Percentiles rank a stretch among this genome's conserved stretches.
Conservation (phyloP, 2,329 filamentous ascomycete genomes). For the Thelonectria rubi region DNA sequence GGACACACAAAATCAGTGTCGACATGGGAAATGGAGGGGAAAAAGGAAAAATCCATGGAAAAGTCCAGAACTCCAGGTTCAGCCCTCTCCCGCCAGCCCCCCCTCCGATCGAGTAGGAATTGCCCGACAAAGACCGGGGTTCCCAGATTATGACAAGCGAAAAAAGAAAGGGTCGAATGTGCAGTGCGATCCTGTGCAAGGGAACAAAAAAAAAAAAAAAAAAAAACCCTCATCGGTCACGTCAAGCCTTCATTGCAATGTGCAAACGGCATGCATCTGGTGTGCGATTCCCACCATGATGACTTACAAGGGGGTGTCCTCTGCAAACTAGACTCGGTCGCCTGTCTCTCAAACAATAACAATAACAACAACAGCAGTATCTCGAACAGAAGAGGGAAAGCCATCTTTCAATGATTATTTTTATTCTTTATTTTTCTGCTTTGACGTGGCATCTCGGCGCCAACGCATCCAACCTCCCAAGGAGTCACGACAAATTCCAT, state of each 20-base stretch:
- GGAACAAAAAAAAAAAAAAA: neutral
- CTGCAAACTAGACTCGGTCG: too few relatives aligned
- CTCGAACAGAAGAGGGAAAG: too few relatives aligned
- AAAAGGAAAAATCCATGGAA: neutral
- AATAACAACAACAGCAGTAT: too few relatives aligned
- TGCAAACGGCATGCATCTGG: neutral
- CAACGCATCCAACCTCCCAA: neutral
- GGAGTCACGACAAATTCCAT: too few relatives aligned
- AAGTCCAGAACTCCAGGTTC: neutral
- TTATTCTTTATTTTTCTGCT: too few relatives aligned
- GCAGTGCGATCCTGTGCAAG: too few relatives aligned
- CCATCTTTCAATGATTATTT: too few relatives aligned
- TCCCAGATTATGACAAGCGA: neutral
- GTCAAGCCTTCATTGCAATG: neutral
- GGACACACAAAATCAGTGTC: neutral
- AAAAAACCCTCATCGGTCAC: too few relatives aligned
- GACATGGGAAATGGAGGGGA: neutral
- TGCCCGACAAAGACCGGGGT: neutral
- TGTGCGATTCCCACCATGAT: neutral
- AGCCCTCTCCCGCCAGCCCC: neutral
- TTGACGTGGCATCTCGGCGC: slow-evolving; percentile 24
- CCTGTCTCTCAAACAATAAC: too few relatives aligned
- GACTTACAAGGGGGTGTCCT: too few relatives aligned
- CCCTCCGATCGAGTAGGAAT: neutral
- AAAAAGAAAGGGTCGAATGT: slow-evolving; percentile 5